Percentiles rank a stretch among this genome's conserved stretches.
Evolutionary conservation across 1,284 basidiomycete species (phyloP).

Genomic region (Apiotrichum montevideense): DNA sequence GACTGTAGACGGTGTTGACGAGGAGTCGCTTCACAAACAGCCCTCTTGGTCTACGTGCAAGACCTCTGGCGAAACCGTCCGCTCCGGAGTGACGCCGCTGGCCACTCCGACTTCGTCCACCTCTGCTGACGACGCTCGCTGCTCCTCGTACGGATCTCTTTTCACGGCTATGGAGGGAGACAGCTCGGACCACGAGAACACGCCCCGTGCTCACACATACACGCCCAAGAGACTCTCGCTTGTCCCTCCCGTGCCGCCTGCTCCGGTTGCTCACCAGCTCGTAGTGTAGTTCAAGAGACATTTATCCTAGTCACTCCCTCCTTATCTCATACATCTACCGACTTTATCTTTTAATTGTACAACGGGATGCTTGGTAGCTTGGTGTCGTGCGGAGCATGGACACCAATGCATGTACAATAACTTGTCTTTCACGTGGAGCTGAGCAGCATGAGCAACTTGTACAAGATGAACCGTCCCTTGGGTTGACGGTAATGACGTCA

Average conservation of each 20-base stretch:
- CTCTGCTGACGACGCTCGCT: background rate
- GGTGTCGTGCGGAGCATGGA: too few species aligned
- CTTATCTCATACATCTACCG: too few species aligned
- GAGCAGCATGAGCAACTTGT: too few species aligned
- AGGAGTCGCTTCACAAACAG: slow-evolving; percentile 13
- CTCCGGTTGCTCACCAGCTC: background rate
- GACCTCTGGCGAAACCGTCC: slow-evolving; percentile 8
- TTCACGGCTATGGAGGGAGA: background rate
- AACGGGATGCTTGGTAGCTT: too few species aligned
- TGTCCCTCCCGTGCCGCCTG: background rate
- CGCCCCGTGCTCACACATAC: background rate
- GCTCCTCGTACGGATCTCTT: background rate
- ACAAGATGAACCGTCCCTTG: too few species aligned
- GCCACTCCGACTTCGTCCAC: slow-evolving; percentile 10
- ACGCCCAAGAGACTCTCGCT: background rate
- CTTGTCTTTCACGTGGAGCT: too few species aligned
- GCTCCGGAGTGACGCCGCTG: slow-evolving; percentile 8
- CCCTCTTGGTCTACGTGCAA: slow-evolving; percentile 16
- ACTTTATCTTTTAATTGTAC: too few species aligned
- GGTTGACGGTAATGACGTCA: too few species aligned
- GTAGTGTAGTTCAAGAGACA: background rate
- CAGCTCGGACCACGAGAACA: background rate
- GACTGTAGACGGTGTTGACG: background rate
- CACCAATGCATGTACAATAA: too few species aligned
- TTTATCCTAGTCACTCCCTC: too few species aligned